Base-by-base conservation (phyloP, 805 yeast genomes). In the Kuraishia piskuri region DNA sequence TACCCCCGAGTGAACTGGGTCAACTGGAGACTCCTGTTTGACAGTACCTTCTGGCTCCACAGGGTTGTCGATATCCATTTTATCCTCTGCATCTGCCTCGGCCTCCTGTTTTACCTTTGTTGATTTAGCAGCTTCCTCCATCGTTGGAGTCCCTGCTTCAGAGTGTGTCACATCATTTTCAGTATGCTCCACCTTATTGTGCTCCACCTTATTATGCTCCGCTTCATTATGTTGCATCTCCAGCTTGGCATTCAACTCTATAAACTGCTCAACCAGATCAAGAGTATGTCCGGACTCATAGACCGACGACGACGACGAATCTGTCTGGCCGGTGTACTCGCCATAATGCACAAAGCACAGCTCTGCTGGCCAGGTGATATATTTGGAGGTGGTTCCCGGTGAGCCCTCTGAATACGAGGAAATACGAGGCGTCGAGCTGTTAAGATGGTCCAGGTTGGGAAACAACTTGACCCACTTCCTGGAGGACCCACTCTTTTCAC, bases 311-410 rank as follows among this genome's bases (percentile, higher is more conserved):
- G 49, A 21, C 61, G 57, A 31, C 6, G 25, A 14, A 7, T 22
- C 20, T 2, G 25, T 3, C 4, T 50, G 46, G 22, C 20, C 8
- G 22, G 48, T 8, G 37, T 22, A 12, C 52, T 51, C 48, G 10
- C 53, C 79, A 53, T 75, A 69, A 61, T 87, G 94, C 3, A 80
- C 70, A 54, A 79, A 71, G 60, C 91, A 84, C 21, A 87, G 68
- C 49, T 78, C 79, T 60, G 84, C 68, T 0, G 95, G 95, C 95
- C 95, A 88, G 48, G 81, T 66, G 1, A 87, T 77, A 53, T 73
- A 80, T 60, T 83, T 83, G 24, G 72, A 73, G 57, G 78, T 79
- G 6, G 22, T 26, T 72, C 74, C 2, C 80, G 81, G 0, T 75
- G 70, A 12, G 22, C 26, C 36, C 50, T 69, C 71, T 49, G 83